Percentiles rank a stretch among this genome's conserved stretches.
phyloP scores from a whole-genome alignment of 2,329 filamentous ascomycete species.

The Colletotrichum noveboracense region DNA sequence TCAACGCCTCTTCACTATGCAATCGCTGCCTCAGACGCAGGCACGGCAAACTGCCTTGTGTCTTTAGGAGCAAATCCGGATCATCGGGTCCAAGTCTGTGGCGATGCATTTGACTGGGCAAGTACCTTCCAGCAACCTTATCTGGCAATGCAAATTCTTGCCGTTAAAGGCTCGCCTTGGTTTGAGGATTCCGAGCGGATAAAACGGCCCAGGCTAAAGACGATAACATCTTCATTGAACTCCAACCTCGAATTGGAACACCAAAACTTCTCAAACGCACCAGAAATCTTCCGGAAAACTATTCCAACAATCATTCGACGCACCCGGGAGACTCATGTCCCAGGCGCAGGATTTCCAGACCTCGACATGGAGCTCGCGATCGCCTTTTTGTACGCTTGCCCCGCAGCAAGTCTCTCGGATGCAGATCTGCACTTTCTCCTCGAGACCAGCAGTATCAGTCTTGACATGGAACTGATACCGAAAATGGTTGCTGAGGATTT shows the following conservation, averaged over 20 bases:
- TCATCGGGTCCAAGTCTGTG: neutral
- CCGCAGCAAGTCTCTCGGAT: neutral
- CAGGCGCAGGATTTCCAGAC: neutral
- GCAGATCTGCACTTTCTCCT: neutral
- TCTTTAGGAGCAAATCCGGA: neutral
- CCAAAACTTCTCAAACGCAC: fast-evolving
- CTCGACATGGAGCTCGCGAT: neutral
- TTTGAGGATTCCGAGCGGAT: neutral
- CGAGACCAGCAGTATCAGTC: neutral
- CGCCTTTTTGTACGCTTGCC: neutral
- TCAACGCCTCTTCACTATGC: neutral
- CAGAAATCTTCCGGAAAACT: neutral
- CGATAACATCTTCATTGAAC: neutral
- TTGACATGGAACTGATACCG: neutral
- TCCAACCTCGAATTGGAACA: neutral
- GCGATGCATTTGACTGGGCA: neutral
- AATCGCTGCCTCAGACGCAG: neutral
- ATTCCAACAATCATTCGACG: neutral
- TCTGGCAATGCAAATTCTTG: neutral
- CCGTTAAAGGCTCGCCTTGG: neutral
- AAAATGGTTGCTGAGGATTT: neutral
- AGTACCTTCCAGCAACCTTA: neutral
- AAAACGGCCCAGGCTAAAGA: neutral
- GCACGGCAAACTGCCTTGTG: neutral
- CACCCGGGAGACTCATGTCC: neutral